Evolutionary conservation across 2,329 filamentous ascomycete species (phyloP), one percentile per base, ranked within the genome.

Genomic region (Diatrype stigma): DNA sequence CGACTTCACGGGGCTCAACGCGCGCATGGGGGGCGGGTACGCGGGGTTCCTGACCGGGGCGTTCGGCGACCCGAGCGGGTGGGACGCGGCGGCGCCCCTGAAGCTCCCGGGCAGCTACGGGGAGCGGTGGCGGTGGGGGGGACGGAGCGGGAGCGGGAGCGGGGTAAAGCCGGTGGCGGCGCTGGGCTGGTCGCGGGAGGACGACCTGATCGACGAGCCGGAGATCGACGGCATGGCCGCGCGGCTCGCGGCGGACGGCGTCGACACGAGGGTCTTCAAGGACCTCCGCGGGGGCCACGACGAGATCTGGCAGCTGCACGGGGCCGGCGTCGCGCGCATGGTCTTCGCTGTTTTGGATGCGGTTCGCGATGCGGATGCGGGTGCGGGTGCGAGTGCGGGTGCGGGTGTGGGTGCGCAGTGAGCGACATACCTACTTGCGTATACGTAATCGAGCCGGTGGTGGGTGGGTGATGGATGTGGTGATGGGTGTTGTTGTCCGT

Each of bases 281-380:
- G 74, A 81, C 58, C 62, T 85, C 47, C 67, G 64, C 8, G 86
- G 82, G 4, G 73, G 72, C 35, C 87, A 90, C 66, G 80, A 89
- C 66, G 77, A 79, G 56, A 71, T 86, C 2, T 87, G 84, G 82
- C 63, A 78, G 62, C n/a, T n/a, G n/a, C 74, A 80, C 51, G 85
- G 85, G 16, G 63, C 64, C 32, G 78, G 83, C 57, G 65, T 87
- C 46, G 81, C 78, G 26, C 68, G 69, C 47, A 66, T 80, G 17
- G 63, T 80, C 40, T 45, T 52, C 47, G 47, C 58, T 52, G 54
- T 55, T 4, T 48, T 67, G 42, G 50, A 49, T 7, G 42, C 28
- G 12, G 8, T 46, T 23, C 30, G 19, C 21, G 22, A 11, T 42
- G 7, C 40, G 37, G n/a, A n/a, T 37, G 34, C 34, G 10, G 14